These are phyloP conservation scores for Malassezia yamatoensis DNA, from an alignment of 1,284 basidiomycete species.

Conservation along the genomic window DNA sequence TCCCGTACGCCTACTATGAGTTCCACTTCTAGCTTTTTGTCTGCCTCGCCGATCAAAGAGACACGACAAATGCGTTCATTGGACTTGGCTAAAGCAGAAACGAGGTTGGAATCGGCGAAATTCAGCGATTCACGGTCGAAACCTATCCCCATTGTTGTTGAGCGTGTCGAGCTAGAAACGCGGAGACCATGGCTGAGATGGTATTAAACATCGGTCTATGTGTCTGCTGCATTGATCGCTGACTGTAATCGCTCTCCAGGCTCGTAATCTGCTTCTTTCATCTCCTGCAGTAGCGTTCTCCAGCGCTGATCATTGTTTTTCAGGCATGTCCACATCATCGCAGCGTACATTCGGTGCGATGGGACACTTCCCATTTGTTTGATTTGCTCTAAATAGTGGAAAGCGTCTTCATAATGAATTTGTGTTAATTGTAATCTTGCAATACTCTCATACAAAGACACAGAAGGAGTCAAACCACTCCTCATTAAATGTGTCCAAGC, in stretches of 20 bases:
- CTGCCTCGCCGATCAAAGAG: too few relatives aligned
- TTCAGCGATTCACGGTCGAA: neutral
- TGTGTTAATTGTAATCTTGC: conserved; percentile 26
- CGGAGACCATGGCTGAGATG: conserved; percentile 5
- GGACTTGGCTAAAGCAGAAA: neutral
- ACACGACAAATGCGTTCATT: conserved; percentile 10
- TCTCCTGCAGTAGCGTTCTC: conserved; percentile 22
- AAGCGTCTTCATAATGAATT: conserved; percentile 28
- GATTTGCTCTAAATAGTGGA: conserved; percentile 28
- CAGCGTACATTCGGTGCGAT: conserved; percentile 28
- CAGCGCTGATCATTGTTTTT: conserved; percentile 23
- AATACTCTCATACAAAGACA: conserved; percentile 29
- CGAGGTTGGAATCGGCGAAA: neutral
- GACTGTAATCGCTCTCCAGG: conserved; percentile 7
- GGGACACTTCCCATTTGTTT: conserved; percentile 22
- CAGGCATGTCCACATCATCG: conserved; percentile 28
- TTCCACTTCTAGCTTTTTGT: neutral
- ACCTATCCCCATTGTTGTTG: conserved; percentile 8
- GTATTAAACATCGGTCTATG: neutral
- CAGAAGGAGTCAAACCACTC: conserved; percentile 11
- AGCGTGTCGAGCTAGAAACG: conserved; percentile 5
- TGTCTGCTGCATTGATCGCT: neutral
- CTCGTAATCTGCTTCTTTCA: conserved; percentile 25
- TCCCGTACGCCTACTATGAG: neutral
- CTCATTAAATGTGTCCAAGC: conserved; percentile 20